Percentiles rank a stretch among this genome's conserved stretches.
Evolutionary conservation across 2,329 filamentous ascomycete genomes (phyloP).

Genomic region (Colletotrichum brevisporum): DNA sequence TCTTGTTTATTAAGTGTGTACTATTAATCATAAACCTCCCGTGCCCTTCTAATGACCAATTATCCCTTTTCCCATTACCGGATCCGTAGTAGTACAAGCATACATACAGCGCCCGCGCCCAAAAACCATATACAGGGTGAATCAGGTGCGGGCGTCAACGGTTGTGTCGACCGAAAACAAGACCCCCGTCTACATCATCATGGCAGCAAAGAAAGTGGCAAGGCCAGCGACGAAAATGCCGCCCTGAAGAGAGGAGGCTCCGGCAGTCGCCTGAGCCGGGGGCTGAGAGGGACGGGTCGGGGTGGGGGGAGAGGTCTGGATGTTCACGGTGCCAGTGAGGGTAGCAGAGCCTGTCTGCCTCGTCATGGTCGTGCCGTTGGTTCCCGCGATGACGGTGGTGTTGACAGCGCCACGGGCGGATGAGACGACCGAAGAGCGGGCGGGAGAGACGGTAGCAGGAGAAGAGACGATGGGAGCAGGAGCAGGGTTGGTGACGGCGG

Average conservation of each 20-base stretch:
- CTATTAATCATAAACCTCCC: not conserved
- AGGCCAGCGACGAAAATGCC: constrained; percentile 22
- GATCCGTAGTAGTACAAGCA: not conserved
- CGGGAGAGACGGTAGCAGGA: not conserved
- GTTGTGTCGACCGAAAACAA: not conserved
- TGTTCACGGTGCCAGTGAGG: constrained; percentile 45
- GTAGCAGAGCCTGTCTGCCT: constrained; percentile 9
- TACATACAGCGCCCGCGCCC: not conserved
- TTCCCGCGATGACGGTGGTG: constrained; percentile 47
- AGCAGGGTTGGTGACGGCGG: not conserved
- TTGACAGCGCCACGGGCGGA: constrained; percentile 10
- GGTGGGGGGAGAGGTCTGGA: constrained; percentile 42
- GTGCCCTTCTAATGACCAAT: not conserved
- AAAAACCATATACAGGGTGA: not conserved
- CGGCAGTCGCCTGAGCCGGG: not conserved
- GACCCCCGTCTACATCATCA: constrained; percentile 20
- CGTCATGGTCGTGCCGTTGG: constrained; percentile 49
- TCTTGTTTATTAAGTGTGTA: not conserved
- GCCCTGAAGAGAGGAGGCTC: constrained; percentile 9
- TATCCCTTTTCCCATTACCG: not conserved
- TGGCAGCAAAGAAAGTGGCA: constrained; percentile 28
- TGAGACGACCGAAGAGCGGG: not conserved
- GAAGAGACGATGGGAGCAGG: not conserved
- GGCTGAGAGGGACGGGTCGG: constrained; percentile 48
- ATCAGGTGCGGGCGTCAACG: not conserved